phyloP scores from a whole-genome alignment of 78 protist genomes.

The Blattamonas nauphoetae region DNA sequence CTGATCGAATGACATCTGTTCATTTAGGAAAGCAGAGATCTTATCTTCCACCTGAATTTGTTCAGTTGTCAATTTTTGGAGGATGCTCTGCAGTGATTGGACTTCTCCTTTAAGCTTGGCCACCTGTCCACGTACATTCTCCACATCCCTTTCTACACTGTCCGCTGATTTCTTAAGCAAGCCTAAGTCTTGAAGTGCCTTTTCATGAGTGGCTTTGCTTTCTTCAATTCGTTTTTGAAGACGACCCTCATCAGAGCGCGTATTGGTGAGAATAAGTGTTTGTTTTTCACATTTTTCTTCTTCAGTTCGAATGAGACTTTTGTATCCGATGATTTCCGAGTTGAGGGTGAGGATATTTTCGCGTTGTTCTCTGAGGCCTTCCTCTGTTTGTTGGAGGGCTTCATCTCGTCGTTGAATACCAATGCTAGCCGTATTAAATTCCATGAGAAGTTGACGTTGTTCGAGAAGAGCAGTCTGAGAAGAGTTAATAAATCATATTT shows the following conservation, averaged over 20 bases:
- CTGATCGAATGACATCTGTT: not conserved
- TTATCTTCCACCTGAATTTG: slow-evolving; percentile 1
- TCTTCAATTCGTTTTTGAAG: not conserved
- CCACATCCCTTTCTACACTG: slow-evolving; percentile 35
- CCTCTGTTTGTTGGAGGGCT: slow-evolving; percentile 32
- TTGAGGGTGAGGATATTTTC: slow-evolving; percentile 28
- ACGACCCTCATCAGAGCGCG: not conserved
- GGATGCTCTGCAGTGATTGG: not conserved
- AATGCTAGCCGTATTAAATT: slow-evolving; percentile 30
- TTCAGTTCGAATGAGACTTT: not conserved
- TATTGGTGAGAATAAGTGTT: slow-evolving; percentile 14
- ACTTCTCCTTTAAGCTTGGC: not conserved
- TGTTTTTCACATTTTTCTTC: slow-evolving; percentile 19
- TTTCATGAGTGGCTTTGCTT: not conserved
- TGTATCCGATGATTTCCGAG: slow-evolving; percentile 26
- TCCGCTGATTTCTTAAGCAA: slow-evolving; percentile 30
- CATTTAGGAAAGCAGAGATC: not conserved
- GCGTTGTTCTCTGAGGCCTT: slow-evolving; percentile 10
- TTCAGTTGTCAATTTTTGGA: not conserved
- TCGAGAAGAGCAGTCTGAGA: slow-evolving; percentile 29
- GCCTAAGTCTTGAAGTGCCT: not conserved
- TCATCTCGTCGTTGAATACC: slow-evolving; percentile 54
- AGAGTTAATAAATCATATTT: not conserved
- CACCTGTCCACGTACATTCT: not conserved
- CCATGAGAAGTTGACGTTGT: slow-evolving; percentile 32